Percentiles rank a stretch among this genome's conserved stretches.
Evolutionary conservation across 2,329 filamentous ascomycete genomes (phyloP).

Genomic region (Aspergillus floridensis): DNA sequence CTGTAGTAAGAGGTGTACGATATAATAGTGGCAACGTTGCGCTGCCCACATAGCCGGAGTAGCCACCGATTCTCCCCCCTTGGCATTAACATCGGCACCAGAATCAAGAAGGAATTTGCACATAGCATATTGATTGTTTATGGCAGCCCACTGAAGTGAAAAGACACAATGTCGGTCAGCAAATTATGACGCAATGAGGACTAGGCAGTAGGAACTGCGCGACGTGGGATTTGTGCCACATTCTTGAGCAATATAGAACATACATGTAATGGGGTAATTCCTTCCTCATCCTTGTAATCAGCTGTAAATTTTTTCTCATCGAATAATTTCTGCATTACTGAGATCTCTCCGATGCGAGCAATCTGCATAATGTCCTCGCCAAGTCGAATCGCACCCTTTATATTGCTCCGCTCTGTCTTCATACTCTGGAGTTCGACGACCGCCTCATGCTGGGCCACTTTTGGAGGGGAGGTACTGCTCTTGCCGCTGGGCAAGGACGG

Average conservation of each 20-base stretch:
- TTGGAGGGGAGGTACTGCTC: slow-evolving; percentile 31
- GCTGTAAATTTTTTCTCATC: slow-evolving; percentile 78
- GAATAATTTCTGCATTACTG: slow-evolving; percentile 84
- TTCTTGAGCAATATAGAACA: slow-evolving; percentile 28
- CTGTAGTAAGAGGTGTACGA: slow-evolving; percentile 86
- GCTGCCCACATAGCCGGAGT: slow-evolving; percentile 97
- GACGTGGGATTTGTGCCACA: not conserved
- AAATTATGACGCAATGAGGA: not conserved
- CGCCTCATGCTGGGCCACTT: slow-evolving; percentile 29
- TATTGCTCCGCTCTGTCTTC: slow-evolving; percentile 26
- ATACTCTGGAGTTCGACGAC: slow-evolving; percentile 43
- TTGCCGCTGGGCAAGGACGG: slow-evolving; percentile 31
- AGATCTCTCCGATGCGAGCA: slow-evolving; percentile 81
- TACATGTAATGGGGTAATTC: slow-evolving; percentile 94
- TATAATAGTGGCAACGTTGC: slow-evolving; percentile 94
- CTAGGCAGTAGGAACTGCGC: too few species aligned
- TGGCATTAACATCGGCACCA: slow-evolving; percentile 89
- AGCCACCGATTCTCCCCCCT: slow-evolving; percentile 90
- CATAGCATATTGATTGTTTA: slow-evolving; percentile 97
- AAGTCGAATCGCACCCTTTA: slow-evolving; percentile 37
- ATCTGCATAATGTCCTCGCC: slow-evolving; percentile 94
- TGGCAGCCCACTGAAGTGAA: slow-evolving; percentile 80
- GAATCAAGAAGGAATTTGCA: slow-evolving; percentile 88
- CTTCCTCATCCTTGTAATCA: slow-evolving; percentile 81
- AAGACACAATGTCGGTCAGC: slow-evolving; percentile 15